phyloP scores from a whole-genome alignment of 371 early-diverging fungal genomes.

The Mycotypha africana region DNA sequence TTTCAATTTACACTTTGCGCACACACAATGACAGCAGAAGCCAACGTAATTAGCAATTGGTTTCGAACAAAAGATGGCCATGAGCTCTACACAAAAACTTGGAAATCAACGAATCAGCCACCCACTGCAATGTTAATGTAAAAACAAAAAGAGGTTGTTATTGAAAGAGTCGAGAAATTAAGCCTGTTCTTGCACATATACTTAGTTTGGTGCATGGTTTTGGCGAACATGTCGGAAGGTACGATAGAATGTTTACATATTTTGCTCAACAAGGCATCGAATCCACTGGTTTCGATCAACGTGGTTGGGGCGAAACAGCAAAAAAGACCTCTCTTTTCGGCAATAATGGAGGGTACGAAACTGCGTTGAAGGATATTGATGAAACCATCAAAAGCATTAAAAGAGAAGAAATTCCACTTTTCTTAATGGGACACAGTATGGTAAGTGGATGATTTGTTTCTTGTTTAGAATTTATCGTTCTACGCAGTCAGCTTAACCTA shows the following conservation, averaged over 20 bases:
- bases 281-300: slow-evolving; percentile 57
- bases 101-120: slow-evolving; percentile 23
- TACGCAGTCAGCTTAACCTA: background rate
- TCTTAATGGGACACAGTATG: slow-evolving; percentile 65
- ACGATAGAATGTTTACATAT: slow-evolving; percentile 44
- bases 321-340: slow-evolving; percentile 46
- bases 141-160: background rate
- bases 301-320: slow-evolving; percentile 62
- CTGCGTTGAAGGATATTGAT: slow-evolving; percentile 47
- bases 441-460: slow-evolving; percentile 17
- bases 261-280: slow-evolving; percentile 53
- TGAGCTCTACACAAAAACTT: slow-evolving; percentile 43
- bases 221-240: slow-evolving; percentile 63
- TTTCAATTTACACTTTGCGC: too few relatives aligned
- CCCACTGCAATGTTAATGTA: slow-evolving; percentile 33
- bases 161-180: background rate
- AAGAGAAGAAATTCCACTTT: slow-evolving; percentile 39
- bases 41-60: slow-evolving; percentile 35
- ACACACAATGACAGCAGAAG: too few relatives aligned
- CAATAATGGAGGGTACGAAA: slow-evolving; percentile 45
- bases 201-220: slow-evolving; percentile 61
- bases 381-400: slow-evolving; percentile 40
- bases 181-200: background rate
- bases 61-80: slow-evolving; percentile 26
- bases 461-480: too few relatives aligned